Base-by-base conservation (phyloP, 495 filamentous ascomycete genomes). In the Neurospora sp. region DNA sequence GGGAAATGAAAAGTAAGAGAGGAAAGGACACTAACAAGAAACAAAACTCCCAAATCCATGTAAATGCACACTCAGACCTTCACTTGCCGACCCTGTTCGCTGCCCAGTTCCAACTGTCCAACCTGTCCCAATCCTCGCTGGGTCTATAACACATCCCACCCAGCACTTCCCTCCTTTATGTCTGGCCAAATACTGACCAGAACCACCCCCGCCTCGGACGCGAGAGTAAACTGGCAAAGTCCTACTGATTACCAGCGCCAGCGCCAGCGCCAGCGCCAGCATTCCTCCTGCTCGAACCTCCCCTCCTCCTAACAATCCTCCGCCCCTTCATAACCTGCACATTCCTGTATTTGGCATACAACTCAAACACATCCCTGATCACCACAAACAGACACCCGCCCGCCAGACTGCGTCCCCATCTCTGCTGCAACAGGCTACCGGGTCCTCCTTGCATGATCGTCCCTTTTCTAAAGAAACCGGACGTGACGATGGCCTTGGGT, bases 311-410 rank as follows among this genome's bases (percentile, higher is more conserved):
- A 3, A 82, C 81, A 77, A 96, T 86, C 79, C 85, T 88, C 79
- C 93, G 84, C 66, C 87, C 85, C 70, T 86, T 83, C 82, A 91
- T 89, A 71, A 89, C 89, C 81, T 91, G 88, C 41, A 91, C 93
- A 75, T 89, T 82, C 78, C 88, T 88, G 84, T 92, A 94, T 76
- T 91, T 89, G 69, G 89, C 89, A 79, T 93, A 96, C 8, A 96
- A 84, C 75, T 89, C 83, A 71, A 94, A 82, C 5, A 88, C 90
- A 80, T 97, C 93, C 76, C 91, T 92, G 8, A 94, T 78, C 27
- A 94, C 87, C 66, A 94, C 89, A 75, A 92, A 94, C 62, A 93
- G 83, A 79, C 92, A 95, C 0, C 93, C 93, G 14, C 93, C 93
- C 7, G 92, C 86, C 3, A 96, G 84, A 75, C 91, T 96, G 70